phyloP scores from a whole-genome alignment of 441 rosid genomes.

The Erodium moschatum region DNA sequence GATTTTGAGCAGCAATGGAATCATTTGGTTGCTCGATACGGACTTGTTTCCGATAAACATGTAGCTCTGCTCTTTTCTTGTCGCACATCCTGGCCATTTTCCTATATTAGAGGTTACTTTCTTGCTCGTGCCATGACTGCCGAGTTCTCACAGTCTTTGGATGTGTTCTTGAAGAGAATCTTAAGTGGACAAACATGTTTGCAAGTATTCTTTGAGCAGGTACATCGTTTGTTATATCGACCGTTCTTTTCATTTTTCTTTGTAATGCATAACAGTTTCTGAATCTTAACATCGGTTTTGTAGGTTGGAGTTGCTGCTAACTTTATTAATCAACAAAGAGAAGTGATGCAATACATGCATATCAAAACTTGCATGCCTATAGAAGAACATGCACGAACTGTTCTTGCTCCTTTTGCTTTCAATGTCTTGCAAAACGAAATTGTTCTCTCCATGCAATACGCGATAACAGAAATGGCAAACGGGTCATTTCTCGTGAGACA shows the following conservation, averaged over 20 bases:
- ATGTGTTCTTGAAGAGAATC: slow-evolving; percentile 49
- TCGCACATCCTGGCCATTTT: slow-evolving; percentile 56
- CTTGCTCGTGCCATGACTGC: slow-evolving; percentile 54
- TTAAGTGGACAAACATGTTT: slow-evolving; percentile 52
- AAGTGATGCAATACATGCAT: slow-evolving; percentile 37
- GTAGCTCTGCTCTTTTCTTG: slow-evolving; percentile 52
- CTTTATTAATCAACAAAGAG: slow-evolving; percentile 31
- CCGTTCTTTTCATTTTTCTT: not conserved
- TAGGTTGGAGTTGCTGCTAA: slow-evolving; percentile 51
- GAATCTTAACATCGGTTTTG: slow-evolving; percentile 18
- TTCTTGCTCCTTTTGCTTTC: slow-evolving; percentile 76
- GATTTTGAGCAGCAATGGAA: slow-evolving; percentile 81
- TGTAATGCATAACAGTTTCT: not conserved
- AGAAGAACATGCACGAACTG: slow-evolving; percentile 68
- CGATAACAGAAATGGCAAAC: slow-evolving; percentile 58
- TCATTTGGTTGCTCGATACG: slow-evolving; percentile 55
- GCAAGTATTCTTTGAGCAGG: slow-evolving; percentile 75
- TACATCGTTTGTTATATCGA: slow-evolving; percentile 19
- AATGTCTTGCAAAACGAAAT: slow-evolving; percentile 62
- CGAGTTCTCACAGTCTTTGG: slow-evolving; percentile 53
- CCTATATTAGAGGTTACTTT: slow-evolving; percentile 53
- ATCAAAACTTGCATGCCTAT: slow-evolving; percentile 68
- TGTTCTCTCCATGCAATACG: slow-evolving; percentile 65
- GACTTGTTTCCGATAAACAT: slow-evolving; percentile 70
- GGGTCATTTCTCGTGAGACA: slow-evolving; percentile 69